Conservation (phyloP, 1,284 basidiomycete species). For the Phellinidium pouzarii region DNA sequence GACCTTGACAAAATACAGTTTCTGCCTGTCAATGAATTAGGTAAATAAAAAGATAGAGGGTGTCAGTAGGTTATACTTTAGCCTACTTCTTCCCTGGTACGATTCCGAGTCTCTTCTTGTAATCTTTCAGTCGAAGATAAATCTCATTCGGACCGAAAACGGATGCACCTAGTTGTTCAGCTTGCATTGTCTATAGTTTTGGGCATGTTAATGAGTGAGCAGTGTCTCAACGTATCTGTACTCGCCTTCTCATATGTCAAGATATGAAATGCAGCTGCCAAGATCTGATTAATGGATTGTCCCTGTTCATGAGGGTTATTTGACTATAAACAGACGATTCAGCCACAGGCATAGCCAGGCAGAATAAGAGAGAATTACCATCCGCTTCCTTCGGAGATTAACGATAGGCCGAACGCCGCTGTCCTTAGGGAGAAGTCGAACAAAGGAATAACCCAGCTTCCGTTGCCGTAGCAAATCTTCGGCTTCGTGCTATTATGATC, state of each 20-base stretch:
- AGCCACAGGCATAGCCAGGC: slow-evolving; percentile 18
- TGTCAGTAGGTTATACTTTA: background rate
- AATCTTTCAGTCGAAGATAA: slow-evolving; percentile 64
- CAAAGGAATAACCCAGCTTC: slow-evolving; percentile 75
- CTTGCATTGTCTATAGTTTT: slow-evolving; percentile 51
- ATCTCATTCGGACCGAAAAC: slow-evolving; percentile 82
- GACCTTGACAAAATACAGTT: slow-evolving; percentile 91
- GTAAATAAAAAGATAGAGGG: background rate
- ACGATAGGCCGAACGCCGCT: slow-evolving; percentile 93
- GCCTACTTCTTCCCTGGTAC: slow-evolving; percentile 50
- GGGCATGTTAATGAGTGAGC: slow-evolving; percentile 3
- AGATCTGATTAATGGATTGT: slow-evolving; percentile 79
- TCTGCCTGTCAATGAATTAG: slow-evolving; percentile 49
- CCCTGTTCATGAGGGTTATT: slow-evolving; percentile 18
- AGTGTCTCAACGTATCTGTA: slow-evolving; percentile 6
- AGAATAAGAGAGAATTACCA: slow-evolving; percentile 23
- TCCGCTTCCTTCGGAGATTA: slow-evolving; percentile 70
- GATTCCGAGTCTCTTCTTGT: slow-evolving; percentile 52
- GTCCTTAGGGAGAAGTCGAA: slow-evolving; percentile 90
- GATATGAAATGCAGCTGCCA: slow-evolving; percentile 80
- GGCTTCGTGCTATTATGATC: slow-evolving; percentile 46
- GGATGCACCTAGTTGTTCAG: slow-evolving; percentile 66
- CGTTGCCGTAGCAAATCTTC: slow-evolving; percentile 60
- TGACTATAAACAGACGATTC: slow-evolving; percentile 23
- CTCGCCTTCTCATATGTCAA: slow-evolving; percentile 79